These are phyloP conservation scores for Ceratobasidium sp. DNA, from an alignment of 1,284 basidiomycete genomes.

Conservation along the genomic window DNA sequence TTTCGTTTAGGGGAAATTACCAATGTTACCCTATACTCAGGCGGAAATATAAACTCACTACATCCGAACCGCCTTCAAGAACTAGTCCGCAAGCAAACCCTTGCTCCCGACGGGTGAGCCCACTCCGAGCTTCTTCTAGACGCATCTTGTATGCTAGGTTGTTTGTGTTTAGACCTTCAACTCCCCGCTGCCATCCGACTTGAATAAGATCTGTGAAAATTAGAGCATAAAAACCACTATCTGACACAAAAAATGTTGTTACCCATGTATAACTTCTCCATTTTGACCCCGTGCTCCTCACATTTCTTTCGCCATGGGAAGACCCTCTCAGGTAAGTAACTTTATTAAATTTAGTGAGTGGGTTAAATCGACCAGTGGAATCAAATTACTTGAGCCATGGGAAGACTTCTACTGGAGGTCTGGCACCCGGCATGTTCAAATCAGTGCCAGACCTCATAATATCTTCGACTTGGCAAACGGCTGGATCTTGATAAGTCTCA, in stretches of 20 bases:
- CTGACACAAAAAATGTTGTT: not conserved
- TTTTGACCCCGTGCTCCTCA: not conserved
- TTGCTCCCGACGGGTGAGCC: slow-evolving; percentile 8
- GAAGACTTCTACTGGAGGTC: not conserved
- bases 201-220: slow-evolving; percentile 1
- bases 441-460: slow-evolving; percentile 1
- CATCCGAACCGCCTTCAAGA: slow-evolving; percentile 26
- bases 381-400: not conserved
- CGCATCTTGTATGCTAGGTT: slow-evolving; percentile 31
- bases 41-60: not conserved
- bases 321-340: slow-evolving; percentile 18
- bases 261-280: slow-evolving; percentile 29
- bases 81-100: slow-evolving; percentile 12
- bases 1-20: not conserved
- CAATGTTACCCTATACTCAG: not conserved
- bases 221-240: not conserved
- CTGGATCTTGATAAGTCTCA: not conserved
- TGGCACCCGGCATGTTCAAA: not conserved
- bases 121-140: not conserved
- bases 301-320: slow-evolving; percentile 18
- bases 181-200: slow-evolving; percentile 14
- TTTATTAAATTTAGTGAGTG: not conserved
- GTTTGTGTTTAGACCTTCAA: not conserved
- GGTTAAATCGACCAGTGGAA: not conserved
- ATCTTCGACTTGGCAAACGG: not conserved